Conservation (phyloP, 371 early-diverging fungal species). For the Rhizomucor miehei region DNA sequence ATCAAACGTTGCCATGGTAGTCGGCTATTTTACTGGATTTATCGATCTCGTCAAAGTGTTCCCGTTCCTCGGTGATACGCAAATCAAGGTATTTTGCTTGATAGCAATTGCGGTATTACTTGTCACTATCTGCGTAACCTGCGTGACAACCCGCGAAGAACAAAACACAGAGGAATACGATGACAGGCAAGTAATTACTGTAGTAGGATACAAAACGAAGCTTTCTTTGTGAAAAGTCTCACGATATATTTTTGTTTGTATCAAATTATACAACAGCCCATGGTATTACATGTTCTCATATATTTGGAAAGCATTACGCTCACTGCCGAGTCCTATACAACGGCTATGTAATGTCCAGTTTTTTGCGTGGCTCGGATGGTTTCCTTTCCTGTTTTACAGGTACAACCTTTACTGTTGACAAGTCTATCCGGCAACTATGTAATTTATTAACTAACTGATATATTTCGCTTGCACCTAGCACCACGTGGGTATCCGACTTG, state of each 20-base stretch:
- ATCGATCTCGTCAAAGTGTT: slow-evolving; percentile 57
- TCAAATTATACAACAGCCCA: slow-evolving; percentile 21
- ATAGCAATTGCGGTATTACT: slow-evolving; percentile 53
- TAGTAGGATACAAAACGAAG: not conserved
- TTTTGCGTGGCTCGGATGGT: slow-evolving; percentile 75
- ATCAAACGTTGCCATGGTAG: slow-evolving; percentile 67
- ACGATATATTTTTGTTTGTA: too few species aligned
- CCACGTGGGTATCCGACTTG: slow-evolving; percentile 45
- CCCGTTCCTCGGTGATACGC: slow-evolving; percentile 58
- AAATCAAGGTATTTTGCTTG: slow-evolving; percentile 57
- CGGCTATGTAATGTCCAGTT: slow-evolving; percentile 69
- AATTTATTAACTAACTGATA: too few species aligned
- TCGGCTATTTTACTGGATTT: slow-evolving; percentile 67
- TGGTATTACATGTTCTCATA: slow-evolving; percentile 33
- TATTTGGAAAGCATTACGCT: slow-evolving; percentile 40
- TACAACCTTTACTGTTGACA: not conserved
- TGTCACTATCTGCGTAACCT: slow-evolving; percentile 37
- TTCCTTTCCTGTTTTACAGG: slow-evolving; percentile 58
- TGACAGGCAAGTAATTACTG: not conserved
- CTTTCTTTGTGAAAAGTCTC: not conserved
- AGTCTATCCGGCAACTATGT: too few species aligned
- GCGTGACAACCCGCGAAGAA: slow-evolving; percentile 47
- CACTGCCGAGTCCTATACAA: slow-evolving; percentile 52
- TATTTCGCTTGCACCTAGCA: slow-evolving; percentile 13
- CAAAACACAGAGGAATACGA: slow-evolving; percentile 15